phyloP scores from a whole-genome alignment of 1,284 basidiomycete species.

The Heterobasidion annosum region DNA sequence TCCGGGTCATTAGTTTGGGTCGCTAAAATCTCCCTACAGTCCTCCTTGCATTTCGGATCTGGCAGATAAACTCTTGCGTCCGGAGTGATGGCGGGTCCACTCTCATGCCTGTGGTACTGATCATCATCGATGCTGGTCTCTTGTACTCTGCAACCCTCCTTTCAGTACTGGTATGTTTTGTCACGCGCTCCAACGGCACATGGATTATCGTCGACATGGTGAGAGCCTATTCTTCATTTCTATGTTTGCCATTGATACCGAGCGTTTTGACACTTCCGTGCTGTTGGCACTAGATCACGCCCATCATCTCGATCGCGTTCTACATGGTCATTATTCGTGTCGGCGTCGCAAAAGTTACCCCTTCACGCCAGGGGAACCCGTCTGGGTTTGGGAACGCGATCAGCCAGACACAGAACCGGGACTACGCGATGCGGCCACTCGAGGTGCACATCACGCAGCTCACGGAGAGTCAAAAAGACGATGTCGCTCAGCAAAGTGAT shows the following conservation, averaged over 20 bases:
- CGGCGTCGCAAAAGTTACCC: slow-evolving; percentile 10
- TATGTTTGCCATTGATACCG: background rate
- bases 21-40: no score
- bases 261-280: background rate
- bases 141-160: slow-evolving; percentile 24
- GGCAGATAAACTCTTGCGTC: slow-evolving; percentile 15
- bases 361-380: background rate
- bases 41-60: slow-evolving; percentile 19
- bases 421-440: background rate
- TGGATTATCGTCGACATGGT: slow-evolving; percentile 25
- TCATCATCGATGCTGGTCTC: slow-evolving; percentile 23
- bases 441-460: slow-evolving; percentile 5
- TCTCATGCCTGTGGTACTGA: slow-evolving; percentile 18
- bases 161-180: slow-evolving; percentile 22
- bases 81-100: slow-evolving; percentile 8
- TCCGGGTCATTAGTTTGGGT: no score
- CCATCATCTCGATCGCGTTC: slow-evolving; percentile 22
- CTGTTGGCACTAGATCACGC: slow-evolving; percentile 7
- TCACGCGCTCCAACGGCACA: slow-evolving; percentile 20
- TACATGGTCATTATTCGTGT: slow-evolving; percentile 20
- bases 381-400: background rate
- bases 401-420: background rate
- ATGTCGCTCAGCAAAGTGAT: no score
- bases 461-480: slow-evolving; percentile 1
- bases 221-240: slow-evolving; percentile 1